Evolutionary conservation across 129 eudicot genomes (phyloP).

Genomic region (Dittrichia graveolens): DNA sequence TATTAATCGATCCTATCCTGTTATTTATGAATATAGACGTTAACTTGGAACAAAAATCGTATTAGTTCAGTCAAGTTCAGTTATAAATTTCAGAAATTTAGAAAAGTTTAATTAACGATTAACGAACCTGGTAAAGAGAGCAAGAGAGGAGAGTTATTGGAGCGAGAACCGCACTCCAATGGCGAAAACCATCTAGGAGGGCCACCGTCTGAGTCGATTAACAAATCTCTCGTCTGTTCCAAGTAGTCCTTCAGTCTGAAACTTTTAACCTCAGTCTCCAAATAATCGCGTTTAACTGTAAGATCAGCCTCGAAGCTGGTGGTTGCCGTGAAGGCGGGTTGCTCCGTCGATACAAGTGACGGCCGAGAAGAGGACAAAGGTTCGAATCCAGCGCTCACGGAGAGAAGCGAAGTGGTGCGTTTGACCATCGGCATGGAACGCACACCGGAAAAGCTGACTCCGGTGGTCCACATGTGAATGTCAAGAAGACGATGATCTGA

Average conservation of each 20-base stretch:
- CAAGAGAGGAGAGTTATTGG: slow-evolving; percentile 55
- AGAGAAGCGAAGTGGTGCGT: not conserved
- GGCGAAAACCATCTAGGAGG: slow-evolving; percentile 87
- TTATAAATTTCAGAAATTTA: too few relatives aligned
- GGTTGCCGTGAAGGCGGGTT: not conserved
- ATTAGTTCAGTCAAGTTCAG: too few relatives aligned
- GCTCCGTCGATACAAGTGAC: slow-evolving; percentile 1
- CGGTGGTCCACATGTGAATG: slow-evolving; percentile 14
- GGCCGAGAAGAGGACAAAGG: slow-evolving; percentile 5
- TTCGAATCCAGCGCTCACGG: not conserved
- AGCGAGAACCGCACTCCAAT: slow-evolving; percentile 45
- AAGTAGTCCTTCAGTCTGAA: slow-evolving; percentile 50
- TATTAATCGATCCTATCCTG: too few relatives aligned
- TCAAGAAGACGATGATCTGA: not conserved
- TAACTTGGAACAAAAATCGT: too few relatives aligned
- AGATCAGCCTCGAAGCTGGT: slow-evolving; percentile 1
- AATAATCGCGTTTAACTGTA: not conserved
- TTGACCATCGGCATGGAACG: slow-evolving; percentile 10
- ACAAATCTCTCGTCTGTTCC: slow-evolving; percentile 38
- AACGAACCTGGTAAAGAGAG: slow-evolving; percentile 60
- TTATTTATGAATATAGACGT: too few relatives aligned
- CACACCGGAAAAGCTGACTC: not conserved
- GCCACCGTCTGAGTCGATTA: slow-evolving; percentile 52
- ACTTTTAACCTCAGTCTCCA: not conserved
- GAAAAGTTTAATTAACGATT: too few relatives aligned